Base-by-base conservation (phyloP, 2,329 filamentous ascomycete species). In the Raffaelea albimanens region DNA sequence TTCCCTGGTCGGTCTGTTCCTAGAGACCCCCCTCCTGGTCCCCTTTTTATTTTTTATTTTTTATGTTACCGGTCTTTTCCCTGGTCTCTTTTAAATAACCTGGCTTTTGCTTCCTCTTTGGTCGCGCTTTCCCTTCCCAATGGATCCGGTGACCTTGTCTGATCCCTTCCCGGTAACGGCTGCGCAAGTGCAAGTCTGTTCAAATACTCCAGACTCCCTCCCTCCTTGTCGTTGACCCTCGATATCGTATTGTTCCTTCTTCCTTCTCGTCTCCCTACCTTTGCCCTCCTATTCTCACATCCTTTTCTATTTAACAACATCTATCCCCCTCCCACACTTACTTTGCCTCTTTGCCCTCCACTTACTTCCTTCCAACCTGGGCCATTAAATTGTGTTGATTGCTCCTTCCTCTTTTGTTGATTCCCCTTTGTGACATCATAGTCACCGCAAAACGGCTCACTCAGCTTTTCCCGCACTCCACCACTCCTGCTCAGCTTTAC, bases 71-170 rank as follows among this genome's bases (percentile, higher is more conserved):
- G 18, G 14, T 19, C 21, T 39, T 36, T 22, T 22, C 31, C 39
- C 42, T 33, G 22, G 11, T 25, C 21, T 20, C 29, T 4, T 20
- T 38, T 38, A 5, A 38, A 38, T 38, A n/a, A 19, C 14, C 34
- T 38, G 34, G 34, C 4, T 45, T 43, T 42, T 25, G 13, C 36
- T 43, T 41, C 34, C 18, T 38, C 20, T 39, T 49, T 43, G 33
- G 44, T 45, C 23, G 38, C 40, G 46, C 21, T 25, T 36, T 41
- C 46, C 23, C 42, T 31, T 47, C 40, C 43, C 40, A 34, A 52
- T 52, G 49, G 47, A 52, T 52, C 53, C 41, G 52, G 41, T 54
- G 52, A 53, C 52, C 50, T 43, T 48, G 45, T 48, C 47, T 52
- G 49, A 51, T 52, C 52, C 52, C 49, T 52, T 49, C 31, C 44